phyloP scores from a whole-genome alignment of 768 basidiomycete species.

The Glaciozyma antarctica region DNA sequence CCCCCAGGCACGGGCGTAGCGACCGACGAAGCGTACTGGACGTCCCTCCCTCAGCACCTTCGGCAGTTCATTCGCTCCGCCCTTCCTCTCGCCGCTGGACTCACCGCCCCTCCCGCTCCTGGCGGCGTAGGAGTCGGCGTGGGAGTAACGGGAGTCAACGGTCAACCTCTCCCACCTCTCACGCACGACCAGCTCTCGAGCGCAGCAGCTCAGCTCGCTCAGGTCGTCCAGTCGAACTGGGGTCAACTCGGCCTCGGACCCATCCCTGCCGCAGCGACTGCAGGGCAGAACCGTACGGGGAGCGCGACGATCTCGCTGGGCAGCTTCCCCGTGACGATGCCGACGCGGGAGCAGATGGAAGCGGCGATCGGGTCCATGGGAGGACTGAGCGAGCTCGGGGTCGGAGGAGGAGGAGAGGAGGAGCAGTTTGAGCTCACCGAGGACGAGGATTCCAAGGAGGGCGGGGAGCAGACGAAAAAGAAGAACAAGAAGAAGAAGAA shows the following conservation, averaged over 20 bases:
- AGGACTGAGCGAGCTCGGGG: constrained; percentile 8
- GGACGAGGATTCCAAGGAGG: constrained; percentile 8
- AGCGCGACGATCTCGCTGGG: constrained; percentile 33
- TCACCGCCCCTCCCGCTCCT: constrained; percentile 15
- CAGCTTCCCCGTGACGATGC: constrained; percentile 32
- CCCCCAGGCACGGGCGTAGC: neutral
- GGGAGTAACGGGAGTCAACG: constrained; percentile 2
- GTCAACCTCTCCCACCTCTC: constrained; percentile 30
- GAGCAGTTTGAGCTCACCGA: constrained; percentile 10
- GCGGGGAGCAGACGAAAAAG: constrained; percentile 44
- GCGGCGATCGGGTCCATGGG: constrained; percentile 28
- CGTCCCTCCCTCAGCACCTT: constrained; percentile 57
- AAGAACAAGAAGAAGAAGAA: constrained; percentile 49
- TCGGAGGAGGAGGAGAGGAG: constrained; percentile 22
- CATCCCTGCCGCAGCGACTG: constrained; percentile 37
- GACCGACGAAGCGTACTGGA: constrained; percentile 60
- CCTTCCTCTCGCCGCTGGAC: constrained; percentile 40
- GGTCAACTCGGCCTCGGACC: constrained; percentile 30
- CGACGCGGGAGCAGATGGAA: constrained; percentile 32
- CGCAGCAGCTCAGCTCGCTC: constrained; percentile 35
- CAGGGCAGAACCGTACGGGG: constrained; percentile 47
- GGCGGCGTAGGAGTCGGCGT: neutral
- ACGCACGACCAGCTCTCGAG: constrained; percentile 35
- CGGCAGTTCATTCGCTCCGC: constrained; percentile 57
- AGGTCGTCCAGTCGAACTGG: constrained; percentile 35